A percentile compares a stretch with the other conserved stretches of the same genome.
phyloP scores from a whole-genome alignment of 108 stramenopile genomes.

The Nitzschia inconspicua region DNA sequence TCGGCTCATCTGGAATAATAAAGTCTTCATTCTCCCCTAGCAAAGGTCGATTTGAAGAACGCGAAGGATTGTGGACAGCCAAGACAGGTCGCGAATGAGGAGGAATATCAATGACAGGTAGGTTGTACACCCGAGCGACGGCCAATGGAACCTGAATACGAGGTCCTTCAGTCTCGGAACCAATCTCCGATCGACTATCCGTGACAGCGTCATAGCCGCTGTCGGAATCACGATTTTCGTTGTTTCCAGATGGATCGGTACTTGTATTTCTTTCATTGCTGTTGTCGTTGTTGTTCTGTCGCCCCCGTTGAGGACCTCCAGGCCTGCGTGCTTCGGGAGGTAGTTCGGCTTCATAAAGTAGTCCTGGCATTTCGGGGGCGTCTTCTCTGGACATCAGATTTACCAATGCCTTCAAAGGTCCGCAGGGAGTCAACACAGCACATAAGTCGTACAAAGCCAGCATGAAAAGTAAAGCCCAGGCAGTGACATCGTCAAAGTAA shows the following conservation, averaged over 20 bases:
- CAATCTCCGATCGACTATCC: conserved; percentile 12
- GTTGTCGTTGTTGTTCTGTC: conserved; percentile 6
- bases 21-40: conserved; percentile 14
- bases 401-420: conserved; percentile 87
- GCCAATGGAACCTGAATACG: conserved; percentile 55
- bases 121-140: conserved; percentile 68
- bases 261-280: conserved; percentile 2
- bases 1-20: conserved; percentile 42
- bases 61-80: neutral
- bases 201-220: conserved; percentile 13
- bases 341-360: conserved; percentile 93
- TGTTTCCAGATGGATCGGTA: conserved; percentile 4
- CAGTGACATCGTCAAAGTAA: conserved; percentile 90
- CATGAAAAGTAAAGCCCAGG: conserved; percentile 93
- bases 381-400: conserved; percentile 88
- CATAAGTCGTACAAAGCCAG: conserved; percentile 95
- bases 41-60: conserved; percentile 19
- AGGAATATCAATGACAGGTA: conserved; percentile 47
- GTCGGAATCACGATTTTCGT: neutral
- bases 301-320: conserved; percentile 7
- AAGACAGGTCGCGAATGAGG: conserved; percentile 3
- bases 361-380: conserved; percentile 93
- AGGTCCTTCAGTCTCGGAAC: neutral
- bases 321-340: conserved; percentile 78
- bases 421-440: conserved; percentile 96